phyloP scores from a whole-genome alignment of 106 monocot genomes.

The Dioscorea dumetorum region DNA sequence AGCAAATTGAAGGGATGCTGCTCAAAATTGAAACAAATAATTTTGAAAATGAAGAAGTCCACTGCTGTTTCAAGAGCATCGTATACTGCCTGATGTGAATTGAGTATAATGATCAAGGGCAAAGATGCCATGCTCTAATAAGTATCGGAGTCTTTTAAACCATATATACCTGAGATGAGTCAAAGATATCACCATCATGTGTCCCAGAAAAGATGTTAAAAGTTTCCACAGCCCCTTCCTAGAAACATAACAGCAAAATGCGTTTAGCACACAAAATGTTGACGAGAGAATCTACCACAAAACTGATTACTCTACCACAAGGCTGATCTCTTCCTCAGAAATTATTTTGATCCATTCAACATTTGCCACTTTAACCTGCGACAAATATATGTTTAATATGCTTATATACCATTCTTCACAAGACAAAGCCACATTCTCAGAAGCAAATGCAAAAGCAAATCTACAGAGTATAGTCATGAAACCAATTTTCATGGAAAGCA shows the following conservation, averaged over 20 bases:
- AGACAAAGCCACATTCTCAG: background rate
- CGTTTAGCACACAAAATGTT: background rate
- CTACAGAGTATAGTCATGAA: no score
- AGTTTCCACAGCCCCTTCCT: constrained; percentile 64
- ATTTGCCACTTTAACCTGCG: constrained; percentile 79
- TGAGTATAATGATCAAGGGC: no score
- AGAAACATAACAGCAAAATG: constrained; percentile 11
- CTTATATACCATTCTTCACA: no score
- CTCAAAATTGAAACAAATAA: background rate
- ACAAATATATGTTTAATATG: background rate
- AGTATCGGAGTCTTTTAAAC: no score
- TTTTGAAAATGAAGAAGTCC: background rate
- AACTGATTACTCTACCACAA: constrained; percentile 56
- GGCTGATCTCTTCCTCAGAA: constrained; percentile 57
- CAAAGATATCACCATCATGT: constrained; percentile 69
- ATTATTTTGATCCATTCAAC: constrained; percentile 92
- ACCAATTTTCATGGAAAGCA: no score
- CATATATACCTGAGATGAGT: constrained; percentile 64
- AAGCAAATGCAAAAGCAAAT: no score
- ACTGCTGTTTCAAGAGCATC: no score
- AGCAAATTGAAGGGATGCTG: background rate
- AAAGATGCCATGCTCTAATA: no score
- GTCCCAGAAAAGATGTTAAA: constrained; percentile 78
- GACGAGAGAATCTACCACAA: background rate
- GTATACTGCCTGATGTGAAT: no score